These are phyloP conservation scores for Ustilago loliicola DNA, from an alignment of 1,284 basidiomycete species.

Conservation along the genomic window DNA sequence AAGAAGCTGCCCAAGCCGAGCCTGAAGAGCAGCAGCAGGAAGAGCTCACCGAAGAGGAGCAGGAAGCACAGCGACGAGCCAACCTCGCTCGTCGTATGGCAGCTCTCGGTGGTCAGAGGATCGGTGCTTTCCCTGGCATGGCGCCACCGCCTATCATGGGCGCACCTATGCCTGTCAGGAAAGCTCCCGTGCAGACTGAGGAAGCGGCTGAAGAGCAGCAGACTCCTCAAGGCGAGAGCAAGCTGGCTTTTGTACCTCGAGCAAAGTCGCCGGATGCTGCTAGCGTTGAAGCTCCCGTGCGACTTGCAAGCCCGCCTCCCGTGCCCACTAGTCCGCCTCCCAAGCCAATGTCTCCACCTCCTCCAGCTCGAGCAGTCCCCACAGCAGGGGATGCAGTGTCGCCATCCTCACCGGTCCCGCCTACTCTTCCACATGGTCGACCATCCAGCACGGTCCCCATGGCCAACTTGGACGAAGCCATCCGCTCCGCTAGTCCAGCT, in stretches of 20 bases:
- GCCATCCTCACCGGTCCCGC: slow-evolving; percentile 27
- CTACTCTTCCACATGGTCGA: slow-evolving; percentile 31
- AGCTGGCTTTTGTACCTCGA: slow-evolving; percentile 60
- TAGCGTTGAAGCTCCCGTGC: slow-evolving; percentile 25
- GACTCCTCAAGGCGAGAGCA: slow-evolving; percentile 54
- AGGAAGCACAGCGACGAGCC: slow-evolving; percentile 61
- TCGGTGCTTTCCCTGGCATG: slow-evolving; percentile 75
- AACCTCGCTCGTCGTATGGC: slow-evolving; percentile 67
- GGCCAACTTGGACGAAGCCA: slow-evolving; percentile 38
- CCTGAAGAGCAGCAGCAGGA: slow-evolving; percentile 26
- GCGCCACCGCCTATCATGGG: slow-evolving; percentile 72
- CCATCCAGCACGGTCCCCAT: slow-evolving; percentile 47
- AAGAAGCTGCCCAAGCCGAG: slow-evolving; percentile 15
- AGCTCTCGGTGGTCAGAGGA: slow-evolving; percentile 62
- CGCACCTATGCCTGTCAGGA: slow-evolving; percentile 73
- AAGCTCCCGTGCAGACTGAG: slow-evolving; percentile 56
- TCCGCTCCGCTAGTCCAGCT: slow-evolving; percentile 40
- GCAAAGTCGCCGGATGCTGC: slow-evolving; percentile 39
- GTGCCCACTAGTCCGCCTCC: slow-evolving; percentile 36
- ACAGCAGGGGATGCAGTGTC: slow-evolving; percentile 25
- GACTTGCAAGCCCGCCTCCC: slow-evolving; percentile 33
- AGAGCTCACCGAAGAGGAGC: slow-evolving; percentile 58
- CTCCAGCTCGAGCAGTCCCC: slow-evolving; percentile 24
- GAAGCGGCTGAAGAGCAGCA: slow-evolving; percentile 53
- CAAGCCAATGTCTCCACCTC: slow-evolving; percentile 42